Evolutionary conservation across 495 filamentous ascomycete species (phyloP).

Genomic region (Parathielavia appendiculata): DNA sequence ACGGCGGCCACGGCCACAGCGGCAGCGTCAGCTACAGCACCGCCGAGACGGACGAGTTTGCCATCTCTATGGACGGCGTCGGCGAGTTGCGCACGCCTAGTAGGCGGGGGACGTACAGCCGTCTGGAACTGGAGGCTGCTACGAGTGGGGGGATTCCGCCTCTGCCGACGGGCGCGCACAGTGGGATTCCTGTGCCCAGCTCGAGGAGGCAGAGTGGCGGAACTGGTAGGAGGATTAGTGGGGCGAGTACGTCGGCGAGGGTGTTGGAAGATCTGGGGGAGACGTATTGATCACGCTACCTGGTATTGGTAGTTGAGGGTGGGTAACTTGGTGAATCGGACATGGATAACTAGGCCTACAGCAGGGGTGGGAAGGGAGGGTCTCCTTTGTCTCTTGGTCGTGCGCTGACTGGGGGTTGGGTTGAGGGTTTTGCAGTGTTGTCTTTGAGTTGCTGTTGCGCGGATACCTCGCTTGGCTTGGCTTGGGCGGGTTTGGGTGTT

Average conservation of each 20-base stretch:
- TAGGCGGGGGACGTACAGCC: conserved; percentile 46
- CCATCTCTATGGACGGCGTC: background rate
- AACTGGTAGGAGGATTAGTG: conserved; percentile 38
- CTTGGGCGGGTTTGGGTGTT: conserved; percentile 1
- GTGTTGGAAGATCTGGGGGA: conserved; percentile 46
- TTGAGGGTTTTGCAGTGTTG: background rate
- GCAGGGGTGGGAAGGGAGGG: no score
- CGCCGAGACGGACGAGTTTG: conserved; percentile 40
- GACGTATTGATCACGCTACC: conserved; percentile 36
- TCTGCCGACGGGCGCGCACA: conserved; percentile 11
- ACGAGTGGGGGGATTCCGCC: conserved; percentile 30
- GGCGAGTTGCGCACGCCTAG: conserved; percentile 1
- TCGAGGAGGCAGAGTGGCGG: conserved; percentile 48
- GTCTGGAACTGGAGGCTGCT: conserved; percentile 45
- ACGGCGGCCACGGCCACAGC: conserved; percentile 34
- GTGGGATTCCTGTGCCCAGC: conserved; percentile 1
- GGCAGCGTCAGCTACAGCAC: conserved; percentile 42
- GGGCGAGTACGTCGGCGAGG: conserved; percentile 16
- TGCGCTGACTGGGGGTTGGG: background rate
- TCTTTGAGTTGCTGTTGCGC: conserved; percentile 1
- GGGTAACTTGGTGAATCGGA: background rate
- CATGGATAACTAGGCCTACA: background rate
- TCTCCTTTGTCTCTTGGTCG: background rate
- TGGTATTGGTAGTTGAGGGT: background rate
- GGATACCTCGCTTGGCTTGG: conserved; percentile 10